phyloP scores from a whole-genome alignment of 352 stramenopile genomes.

The Elongisporangium prolatum region DNA sequence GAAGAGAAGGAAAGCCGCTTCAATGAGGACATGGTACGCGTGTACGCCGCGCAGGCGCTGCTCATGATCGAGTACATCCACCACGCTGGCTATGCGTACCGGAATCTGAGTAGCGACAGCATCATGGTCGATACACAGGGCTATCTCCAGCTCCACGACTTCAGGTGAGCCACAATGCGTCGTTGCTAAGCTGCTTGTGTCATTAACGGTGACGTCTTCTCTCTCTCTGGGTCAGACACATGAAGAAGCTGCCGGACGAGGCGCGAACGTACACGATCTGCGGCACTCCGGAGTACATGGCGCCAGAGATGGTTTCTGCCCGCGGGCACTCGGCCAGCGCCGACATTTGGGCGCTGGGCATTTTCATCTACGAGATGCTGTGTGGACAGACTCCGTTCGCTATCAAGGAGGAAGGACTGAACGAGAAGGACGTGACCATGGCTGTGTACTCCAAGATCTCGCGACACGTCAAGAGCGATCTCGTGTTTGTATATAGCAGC shows the following conservation, averaged over 20 bases:
- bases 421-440: constrained; percentile 82
- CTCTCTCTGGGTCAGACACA: constrained; percentile 28
- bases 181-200: background rate
- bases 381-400: constrained; percentile 84
- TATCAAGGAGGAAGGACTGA: constrained; percentile 54
- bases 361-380: constrained; percentile 86
- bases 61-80: constrained; percentile 86
- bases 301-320: constrained; percentile 84
- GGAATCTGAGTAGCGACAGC: constrained; percentile 84
- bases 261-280: constrained; percentile 86
- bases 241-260: constrained; percentile 81
- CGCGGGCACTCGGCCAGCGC: constrained; percentile 68
- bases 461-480: constrained; percentile 54
- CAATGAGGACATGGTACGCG: constrained; percentile 43
- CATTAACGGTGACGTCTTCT: background rate
- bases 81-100: constrained; percentile 71
- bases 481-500: constrained; percentile 49
- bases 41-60: constrained; percentile 66
- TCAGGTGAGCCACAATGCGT: constrained; percentile 31
- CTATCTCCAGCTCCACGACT: constrained; percentile 84
- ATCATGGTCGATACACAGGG: constrained; percentile 76
- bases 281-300: constrained; percentile 87
- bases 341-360: constrained; percentile 85
- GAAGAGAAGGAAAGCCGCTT: constrained; percentile 58
- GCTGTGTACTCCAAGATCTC: constrained; percentile 86